Evolutionary conservation across 1,139 yeast genomes (phyloP), one percentile per base, ranked within the genome.

Genomic region (Spathaspora sp.): DNA sequence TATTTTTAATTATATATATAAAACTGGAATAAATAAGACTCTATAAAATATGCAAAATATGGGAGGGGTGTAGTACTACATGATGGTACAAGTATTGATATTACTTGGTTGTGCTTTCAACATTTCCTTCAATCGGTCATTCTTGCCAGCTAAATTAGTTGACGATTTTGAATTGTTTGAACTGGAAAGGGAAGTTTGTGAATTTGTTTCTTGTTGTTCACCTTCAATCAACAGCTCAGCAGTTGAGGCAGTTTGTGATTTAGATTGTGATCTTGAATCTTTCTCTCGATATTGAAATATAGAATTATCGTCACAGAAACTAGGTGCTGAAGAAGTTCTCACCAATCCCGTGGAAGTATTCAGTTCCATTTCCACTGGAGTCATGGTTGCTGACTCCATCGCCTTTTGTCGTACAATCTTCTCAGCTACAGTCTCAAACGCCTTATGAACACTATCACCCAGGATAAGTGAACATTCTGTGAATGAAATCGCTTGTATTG

Each of bases 381-480:
- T 38, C 40, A 38, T 23, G 7, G 27, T 20, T 16, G 29, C 40
- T 23, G 40, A 38, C 2, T 24, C 29, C 23, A 23, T 9, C 7
- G 40, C 40, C 29, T 38, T 38, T 23, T 23, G 18, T 16, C 20
- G 2, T 2, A 20, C 29, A n/a, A 38, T 18, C 17, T 38, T 38
- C 15, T 42, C 44, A 2, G 39, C 59, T 26, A 70, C 54, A 0
- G 69, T 67, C 10, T 56, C 52, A 51, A 72, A 71, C 1, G 64
- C 65, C 6, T 64, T 67, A 1, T 58, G 56, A 2, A 72, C 56
- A 3, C 59, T 57, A 1, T 51, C 41, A 4, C 60, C 63, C 18
- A 51, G 45, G 38, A 51, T 51, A 1, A 72, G 55, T 41, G 71
- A 63, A 29, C 67, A 63, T 52, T 73, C 78, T 18, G 47, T 34